These are phyloP conservation scores for Tricholoma matsutake DNA, from an alignment of 768 basidiomycete genomes.

Conservation along the genomic window DNA sequence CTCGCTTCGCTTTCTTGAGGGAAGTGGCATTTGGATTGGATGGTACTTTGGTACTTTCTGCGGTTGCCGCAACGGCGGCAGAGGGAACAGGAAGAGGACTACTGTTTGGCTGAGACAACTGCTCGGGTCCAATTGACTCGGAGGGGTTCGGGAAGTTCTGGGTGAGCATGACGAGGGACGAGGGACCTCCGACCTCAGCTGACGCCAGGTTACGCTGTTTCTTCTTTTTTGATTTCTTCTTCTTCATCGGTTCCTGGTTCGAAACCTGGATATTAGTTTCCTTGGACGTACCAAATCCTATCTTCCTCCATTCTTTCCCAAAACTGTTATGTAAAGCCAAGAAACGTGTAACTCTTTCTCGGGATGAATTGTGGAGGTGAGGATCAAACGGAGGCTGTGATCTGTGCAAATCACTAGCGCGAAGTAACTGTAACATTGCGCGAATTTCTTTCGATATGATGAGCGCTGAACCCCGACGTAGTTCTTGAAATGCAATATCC, in stretches of 20 bases:
- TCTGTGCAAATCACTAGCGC: background rate
- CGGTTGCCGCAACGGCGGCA: background rate
- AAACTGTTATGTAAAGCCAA: constrained; percentile 1
- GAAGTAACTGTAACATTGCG: background rate
- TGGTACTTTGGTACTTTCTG: background rate
- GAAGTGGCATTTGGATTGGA: background rate
- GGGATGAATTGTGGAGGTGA: constrained; percentile 3
- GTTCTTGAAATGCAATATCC: background rate
- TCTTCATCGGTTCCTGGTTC: background rate
- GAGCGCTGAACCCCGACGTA: background rate
- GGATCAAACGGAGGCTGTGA: constrained; percentile 11
- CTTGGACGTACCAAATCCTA: constrained; percentile 5
- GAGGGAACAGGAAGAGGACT: background rate
- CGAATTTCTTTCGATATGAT: background rate
- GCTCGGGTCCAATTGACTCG: background rate
- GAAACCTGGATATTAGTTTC: background rate
- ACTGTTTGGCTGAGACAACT: background rate
- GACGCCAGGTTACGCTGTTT: background rate
- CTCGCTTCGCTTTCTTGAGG: background rate
- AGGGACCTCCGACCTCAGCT: background rate
- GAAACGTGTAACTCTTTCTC: constrained; percentile 4
- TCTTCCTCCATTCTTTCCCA: constrained; percentile 4
- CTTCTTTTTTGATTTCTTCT: background rate
- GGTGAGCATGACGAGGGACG: background rate
- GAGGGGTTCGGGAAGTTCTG: background rate